Evolutionary conservation across 2,329 filamentous ascomycete genomes (phyloP), one percentile per base, ranked within the genome.

Genomic region (Trichoderma cornu-damae): DNA sequence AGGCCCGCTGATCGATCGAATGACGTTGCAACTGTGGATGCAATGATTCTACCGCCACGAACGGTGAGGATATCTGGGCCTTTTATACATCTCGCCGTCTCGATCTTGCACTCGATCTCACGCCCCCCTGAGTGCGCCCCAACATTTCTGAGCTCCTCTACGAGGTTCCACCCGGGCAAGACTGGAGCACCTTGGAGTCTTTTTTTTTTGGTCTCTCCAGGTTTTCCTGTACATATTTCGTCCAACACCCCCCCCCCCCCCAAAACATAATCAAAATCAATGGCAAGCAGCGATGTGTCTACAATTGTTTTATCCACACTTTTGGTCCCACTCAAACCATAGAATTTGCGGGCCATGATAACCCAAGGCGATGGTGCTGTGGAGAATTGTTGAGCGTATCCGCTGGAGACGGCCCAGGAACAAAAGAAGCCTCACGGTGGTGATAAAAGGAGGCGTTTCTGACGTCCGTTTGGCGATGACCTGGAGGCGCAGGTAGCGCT

Each of bases 1-100:
- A 43, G n/a, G 14, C 32, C 22, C 50, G 30, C 38, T 46, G 18
- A 57, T 46, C 42, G 18, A 57, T 46, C 51, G 14, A 51, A 42
- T 26, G 57, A 58, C 55, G 61, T 57, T 59, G 58, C n/a, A n/a
- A n/a, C 57, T 62, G 60, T 57, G 48, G 47, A 43, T 53, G 57
- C 48, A 47, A 48, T 47, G 59, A 44, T 37, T 61, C 63, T 71
- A 73, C 72, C 72, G 72, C 73, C 69, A 68, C 62, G 70, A 73
- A 74, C 72, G 72, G 72, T 73, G 70, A 69, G 68, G 67, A 60
- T 48, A 58, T 56, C 51, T 54, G 34, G 30, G 61, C 53, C 64
- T 70, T 72, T 54, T 59, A 59, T 59, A 59, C 14, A 37, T 50
- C 14, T 57, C 35, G 26, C 54, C 28, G 48, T 38, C 52, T 55